phyloP scores from a whole-genome alignment of 163 green algal genomes.

The Picocystis sp. region DNA sequence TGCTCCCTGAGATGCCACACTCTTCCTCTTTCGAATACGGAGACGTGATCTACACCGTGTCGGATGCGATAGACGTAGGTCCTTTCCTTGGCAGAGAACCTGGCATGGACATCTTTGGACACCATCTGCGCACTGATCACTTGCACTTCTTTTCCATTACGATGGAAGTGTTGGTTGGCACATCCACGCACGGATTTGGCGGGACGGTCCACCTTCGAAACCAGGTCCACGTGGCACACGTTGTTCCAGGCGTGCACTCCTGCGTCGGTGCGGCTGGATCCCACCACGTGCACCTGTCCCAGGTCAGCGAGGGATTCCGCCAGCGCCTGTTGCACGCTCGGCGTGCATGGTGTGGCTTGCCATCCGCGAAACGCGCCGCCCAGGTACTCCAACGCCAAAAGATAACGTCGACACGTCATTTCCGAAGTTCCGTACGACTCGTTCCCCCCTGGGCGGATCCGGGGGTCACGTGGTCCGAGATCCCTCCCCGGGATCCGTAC shows the following conservation, averaged over 20 bases:
- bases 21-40: not conserved
- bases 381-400: conserved; percentile 6
- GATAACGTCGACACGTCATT: not conserved
- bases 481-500: no score
- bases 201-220: not conserved
- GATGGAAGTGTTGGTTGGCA: not conserved
- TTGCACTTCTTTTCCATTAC: not conserved
- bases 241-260: conserved; percentile 6
- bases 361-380: conserved; percentile 3
- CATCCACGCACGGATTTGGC: not conserved
- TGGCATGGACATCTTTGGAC: conserved; percentile 1
- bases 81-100: conserved; percentile 1
- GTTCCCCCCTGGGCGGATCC: no score
- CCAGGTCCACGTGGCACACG: conserved; percentile 7
- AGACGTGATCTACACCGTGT: not conserved
- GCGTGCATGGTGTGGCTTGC: not conserved
- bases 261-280: conserved; percentile 4
- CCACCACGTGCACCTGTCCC: not conserved
- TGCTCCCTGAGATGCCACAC: not conserved
- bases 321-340: conserved; percentile 3
- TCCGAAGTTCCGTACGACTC: no score
- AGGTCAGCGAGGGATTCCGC: not conserved
- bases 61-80: conserved; percentile 1
- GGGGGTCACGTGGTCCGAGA: no score
- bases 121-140: not conserved